phyloP scores from a whole-genome alignment of 108 stramenopile species.

The Parietichytrium sp. region DNA sequence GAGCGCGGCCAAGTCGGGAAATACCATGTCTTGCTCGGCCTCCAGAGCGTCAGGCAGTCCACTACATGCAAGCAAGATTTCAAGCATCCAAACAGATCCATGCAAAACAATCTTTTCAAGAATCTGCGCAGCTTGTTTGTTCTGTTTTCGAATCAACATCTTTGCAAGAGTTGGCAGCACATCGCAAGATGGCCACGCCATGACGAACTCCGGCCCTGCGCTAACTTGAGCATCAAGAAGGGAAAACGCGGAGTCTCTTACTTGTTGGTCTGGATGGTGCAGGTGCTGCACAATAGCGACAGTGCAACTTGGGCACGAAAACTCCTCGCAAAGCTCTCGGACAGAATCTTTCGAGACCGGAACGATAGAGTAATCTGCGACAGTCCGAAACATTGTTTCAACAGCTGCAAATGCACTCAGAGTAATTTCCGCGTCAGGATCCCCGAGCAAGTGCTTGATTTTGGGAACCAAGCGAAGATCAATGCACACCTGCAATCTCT shows the following conservation, averaged over 20 bases:
- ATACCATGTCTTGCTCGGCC: no score
- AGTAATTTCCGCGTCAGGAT: neutral
- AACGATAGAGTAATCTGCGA: no score
- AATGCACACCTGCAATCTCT: neutral
- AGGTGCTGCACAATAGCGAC: no score
- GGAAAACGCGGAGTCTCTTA: neutral
- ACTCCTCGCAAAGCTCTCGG: no score
- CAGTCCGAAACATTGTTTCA: no score
- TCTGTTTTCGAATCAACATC: neutral
- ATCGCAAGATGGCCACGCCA: slow-evolving; percentile 8
- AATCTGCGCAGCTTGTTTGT: neutral
- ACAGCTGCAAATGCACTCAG: no score
- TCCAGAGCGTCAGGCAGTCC: no score
- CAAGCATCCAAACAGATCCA: neutral
- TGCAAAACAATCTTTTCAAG: neutral
- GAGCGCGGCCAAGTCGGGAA: no score
- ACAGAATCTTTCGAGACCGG: no score
- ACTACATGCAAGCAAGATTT: no score
- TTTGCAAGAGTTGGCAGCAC: neutral
- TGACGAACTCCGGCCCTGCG: neutral
- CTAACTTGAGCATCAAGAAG: neutral
- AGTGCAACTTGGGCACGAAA: no score
- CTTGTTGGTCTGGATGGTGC: no score
- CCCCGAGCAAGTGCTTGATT: neutral
- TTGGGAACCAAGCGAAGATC: neutral